Evolutionary conservation across 805 yeast species (phyloP), one percentile per base, ranked within the genome.

Genomic region (Barnettozyma californica): DNA sequence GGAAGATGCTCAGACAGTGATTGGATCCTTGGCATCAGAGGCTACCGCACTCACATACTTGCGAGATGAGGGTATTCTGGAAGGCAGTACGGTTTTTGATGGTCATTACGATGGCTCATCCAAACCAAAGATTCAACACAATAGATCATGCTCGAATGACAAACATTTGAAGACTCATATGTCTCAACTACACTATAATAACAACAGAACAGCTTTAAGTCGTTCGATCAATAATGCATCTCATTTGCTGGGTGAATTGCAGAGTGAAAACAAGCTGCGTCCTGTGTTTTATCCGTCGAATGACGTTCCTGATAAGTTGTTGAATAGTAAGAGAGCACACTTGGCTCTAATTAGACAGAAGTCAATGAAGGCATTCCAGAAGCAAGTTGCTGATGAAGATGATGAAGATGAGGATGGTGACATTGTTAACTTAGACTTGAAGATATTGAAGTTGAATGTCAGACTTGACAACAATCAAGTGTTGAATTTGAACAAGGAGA

Each of bases 171-270:
- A 73, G 41, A 71, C 84, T 1, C 84, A 89, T 45, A 63, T 84
- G 29, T 80, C 82, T 50, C 96, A 91, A 61, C 67, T 84, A 48
- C 85, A 80, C 52, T 92, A 86, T 63, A 88, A 88, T 61, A 82
- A 83, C 56, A 83, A 83, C 68, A 76, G 85, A 47, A 69, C 80
- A 0, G 75, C 84, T 1, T 69, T 91, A 47, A 84, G 80, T 50
- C 70, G 86, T 45, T 74, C 83, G 1, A 82, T 86, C 48, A 68
- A 74, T 51, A 71, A 76, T 27, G 76, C 83, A 1, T 67, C 74
- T 13, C 76, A 74, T 35, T 59, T 84, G 25, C 60, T 86, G 43
- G 59, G 65, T 19, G 79, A 81, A 19, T 64, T 86, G 16, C 70
- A 74, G 19, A 56, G 51, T 1, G 91, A 84, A 58, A 86, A 86